Base-by-base conservation (phyloP, 306 rosid species). In the Sechiopsis laciniata region DNA sequence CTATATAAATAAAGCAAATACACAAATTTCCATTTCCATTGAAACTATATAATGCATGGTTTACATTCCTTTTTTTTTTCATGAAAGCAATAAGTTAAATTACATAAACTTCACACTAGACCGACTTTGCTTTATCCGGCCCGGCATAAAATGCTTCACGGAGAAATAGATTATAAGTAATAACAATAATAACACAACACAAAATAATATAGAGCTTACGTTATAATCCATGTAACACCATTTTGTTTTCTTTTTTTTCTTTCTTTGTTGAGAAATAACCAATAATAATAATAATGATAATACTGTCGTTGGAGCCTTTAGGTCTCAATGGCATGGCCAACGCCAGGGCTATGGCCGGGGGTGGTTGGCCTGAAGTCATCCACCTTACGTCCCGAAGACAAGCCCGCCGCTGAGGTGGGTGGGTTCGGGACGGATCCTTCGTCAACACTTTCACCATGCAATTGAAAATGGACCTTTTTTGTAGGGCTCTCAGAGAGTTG, bases 291-390 rank as follows among this genome's bases (percentile, higher is more conserved):
- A 17, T 55, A 20, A n/a, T 19, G 16, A 26, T 52, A 13, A 12
- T 50, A 13, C 14, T 60, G 3, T 0, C 14, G 8, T 13, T 29
- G 46, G 2, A 10, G 50, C 32, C 32, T 52, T 74, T 74, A 74
- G 53, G 78, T 57, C 29, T 84, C 67, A 76, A 74, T 9, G 64
- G 75, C 61, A 65, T 87, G 88, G 65, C 91, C 91, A 64, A 84
- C 85, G 10, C 90, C 89, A 6, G 96, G 96, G 80, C 95, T 88
- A 77, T 84, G 82, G 19, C 85, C 85, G 1, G 85, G 80, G n/a
- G 66, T 24, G 50, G 85, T 82, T 14, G 85, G 82, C 64, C 75
- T 78, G 65, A 76, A 72, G 71, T 80, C 82, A 14, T 74, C 78
- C 70, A 19, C 16, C 75, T 55, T 16, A 45, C 52, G 65, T 1